Conservation (phyloP, 331 rosid genomes). For the Phaseolus coccineus region DNA sequence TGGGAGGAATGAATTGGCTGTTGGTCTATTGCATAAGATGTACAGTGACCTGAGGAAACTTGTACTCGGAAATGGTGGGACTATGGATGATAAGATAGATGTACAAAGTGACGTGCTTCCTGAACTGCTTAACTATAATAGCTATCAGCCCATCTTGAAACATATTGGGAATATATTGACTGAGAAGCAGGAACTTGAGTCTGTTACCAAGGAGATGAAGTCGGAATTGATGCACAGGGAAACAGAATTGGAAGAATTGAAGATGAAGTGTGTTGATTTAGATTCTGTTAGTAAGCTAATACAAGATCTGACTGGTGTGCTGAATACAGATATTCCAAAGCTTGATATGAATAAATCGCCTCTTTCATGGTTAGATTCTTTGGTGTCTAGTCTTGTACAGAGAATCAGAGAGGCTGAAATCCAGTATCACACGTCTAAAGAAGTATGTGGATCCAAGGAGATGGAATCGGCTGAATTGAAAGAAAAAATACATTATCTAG, state of each 20-base stretch:
- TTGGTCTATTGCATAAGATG: conserved; percentile 57
- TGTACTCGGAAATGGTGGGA: conserved; percentile 53
- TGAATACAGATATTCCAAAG: conserved; percentile 58
- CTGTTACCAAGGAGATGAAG: conserved; percentile 59
- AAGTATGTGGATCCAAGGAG: conserved; percentile 57
- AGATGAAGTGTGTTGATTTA: conserved; percentile 63
- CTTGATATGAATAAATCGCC: conserved; percentile 52
- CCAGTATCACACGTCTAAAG: conserved; percentile 60
- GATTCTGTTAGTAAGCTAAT: conserved; percentile 64
- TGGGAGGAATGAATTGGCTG: conserved; percentile 68
- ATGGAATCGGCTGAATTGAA: conserved; percentile 67
- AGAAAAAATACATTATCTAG: conserved; percentile 60
- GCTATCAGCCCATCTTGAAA: conserved; percentile 61
- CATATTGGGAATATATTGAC: conserved; percentile 58
- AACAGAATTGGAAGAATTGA: conserved; percentile 69
- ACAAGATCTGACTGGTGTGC: conserved; percentile 64
- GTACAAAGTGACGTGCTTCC: conserved; percentile 52
- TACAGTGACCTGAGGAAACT: conserved; percentile 65
- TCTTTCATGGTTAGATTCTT: conserved; percentile 60
- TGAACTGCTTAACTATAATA: conserved; percentile 67
- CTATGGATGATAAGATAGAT: conserved; percentile 53
- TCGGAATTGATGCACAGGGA: conserved; percentile 66
- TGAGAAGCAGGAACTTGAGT: conserved; percentile 70
- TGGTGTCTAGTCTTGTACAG: conserved; percentile 74
- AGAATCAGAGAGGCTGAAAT: conserved; percentile 67